phyloP scores from a whole-genome alignment of 2,329 filamentous ascomycete genomes.

The Hymenotorrendiella dingleyae region DNA sequence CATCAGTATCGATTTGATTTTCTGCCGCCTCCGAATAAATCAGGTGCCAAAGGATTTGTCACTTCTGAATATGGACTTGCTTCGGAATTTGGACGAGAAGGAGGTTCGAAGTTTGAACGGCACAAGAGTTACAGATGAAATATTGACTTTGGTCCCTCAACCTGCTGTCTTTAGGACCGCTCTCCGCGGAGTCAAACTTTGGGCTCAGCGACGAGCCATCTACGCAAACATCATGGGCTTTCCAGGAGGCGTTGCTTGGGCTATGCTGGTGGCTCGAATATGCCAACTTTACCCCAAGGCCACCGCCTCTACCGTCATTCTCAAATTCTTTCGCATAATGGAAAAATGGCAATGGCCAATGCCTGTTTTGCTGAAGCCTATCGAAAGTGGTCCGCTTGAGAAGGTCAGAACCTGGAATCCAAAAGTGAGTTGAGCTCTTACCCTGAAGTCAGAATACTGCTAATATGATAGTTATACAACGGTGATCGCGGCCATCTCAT shows the following conservation, averaged over 20 bases:
- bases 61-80: slow-evolving; percentile 74
- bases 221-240: slow-evolving; percentile 97
- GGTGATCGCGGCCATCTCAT: slow-evolving; percentile 79
- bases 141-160: slow-evolving; percentile 82
- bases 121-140: slow-evolving; percentile 89
- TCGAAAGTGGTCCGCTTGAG: slow-evolving; percentile 69
- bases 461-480: slow-evolving; percentile 18
- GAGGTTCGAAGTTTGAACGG: slow-evolving; percentile 90
- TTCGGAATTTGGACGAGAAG: slow-evolving; percentile 80
- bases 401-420: slow-evolving; percentile 93
- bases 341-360: slow-evolving; percentile 89
- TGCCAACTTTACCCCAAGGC: slow-evolving; percentile 96
- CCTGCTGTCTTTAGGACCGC: slow-evolving; percentile 84
- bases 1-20: slow-evolving; percentile 94
- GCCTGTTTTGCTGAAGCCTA: slow-evolving; percentile 83
- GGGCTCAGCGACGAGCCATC: slow-evolving; percentile 87
- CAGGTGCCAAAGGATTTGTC: slow-evolving; percentile 68
- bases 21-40: slow-evolving; percentile 65
- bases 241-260: slow-evolving; percentile 95
- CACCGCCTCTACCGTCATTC: slow-evolving; percentile 78
- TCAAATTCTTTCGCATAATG: slow-evolving; percentile 93
- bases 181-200: slow-evolving; percentile 87
- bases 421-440: slow-evolving; percentile 47
- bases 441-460: slow-evolving; percentile 15
- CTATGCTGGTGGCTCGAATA: slow-evolving; percentile 91